Evolutionary conservation across 805 yeast species (phyloP), one percentile per base, ranked within the genome.

Genomic region (Blastobotrys parvus): DNA sequence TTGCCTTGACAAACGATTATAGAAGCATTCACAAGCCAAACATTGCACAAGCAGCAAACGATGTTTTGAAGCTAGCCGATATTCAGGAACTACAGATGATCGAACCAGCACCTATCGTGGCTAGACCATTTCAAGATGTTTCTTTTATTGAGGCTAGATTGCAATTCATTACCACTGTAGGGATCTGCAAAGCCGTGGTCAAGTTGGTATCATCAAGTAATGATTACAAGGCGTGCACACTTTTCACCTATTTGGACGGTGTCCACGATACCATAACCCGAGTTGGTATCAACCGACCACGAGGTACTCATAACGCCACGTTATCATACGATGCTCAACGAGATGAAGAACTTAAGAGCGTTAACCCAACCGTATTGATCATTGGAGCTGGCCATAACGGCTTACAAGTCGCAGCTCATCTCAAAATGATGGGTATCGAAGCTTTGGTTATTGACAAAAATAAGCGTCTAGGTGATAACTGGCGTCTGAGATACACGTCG

Each of bases 331-430:
- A 23, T 35, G 38, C 25, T 4, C 8, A n/a, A 6, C 45, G 41
- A 17, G 23, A 11, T 20, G 42, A 33, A n/a, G 39, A 43, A 22
- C 11, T 40, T 25, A 47, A 44, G 19, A 38, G 45, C 34, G 47
- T 47, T 3, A 63, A 66, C 48, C 74, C 74, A 3, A 39, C 62
- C n/a, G 74, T 69, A 17, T 55, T 70, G 32, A 56, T 70, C 46
- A 68, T 70, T 37, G 74, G 75, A 34, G 75, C 71, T 44, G 74
- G 75, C 18, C 75, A 70, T 53, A 64, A 66, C 46, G 74, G 74
- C 3, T 53, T 70, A 22, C 64, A 65, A 25, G 52, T 61, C 21
- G 72, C 73, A 27, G 71, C 74, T 1, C 56, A 71, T 41, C 55
- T 69, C 52, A 66, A 66, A 45, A 54, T 58, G 5, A 59, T 67